phyloP scores from a whole-genome alignment of 2,329 filamentous ascomycete species.

The Boeremia lycopersici region DNA sequence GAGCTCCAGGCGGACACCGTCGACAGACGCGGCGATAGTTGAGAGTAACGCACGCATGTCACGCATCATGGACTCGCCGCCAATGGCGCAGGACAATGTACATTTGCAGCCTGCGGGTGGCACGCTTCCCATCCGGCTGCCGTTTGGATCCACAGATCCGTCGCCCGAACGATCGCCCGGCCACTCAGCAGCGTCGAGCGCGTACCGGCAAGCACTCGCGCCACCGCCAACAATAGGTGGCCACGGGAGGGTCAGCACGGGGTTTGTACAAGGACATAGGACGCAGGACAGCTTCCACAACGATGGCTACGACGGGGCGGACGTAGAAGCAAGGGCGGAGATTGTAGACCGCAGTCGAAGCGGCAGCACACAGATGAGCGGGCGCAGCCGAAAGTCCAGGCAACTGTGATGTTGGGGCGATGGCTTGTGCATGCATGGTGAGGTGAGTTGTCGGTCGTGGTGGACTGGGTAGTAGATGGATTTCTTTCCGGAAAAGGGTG shows the following conservation, averaged over 20 bases:
- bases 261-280: conserved; percentile 47
- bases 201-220: conserved; percentile 33
- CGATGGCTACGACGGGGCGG: conserved; percentile 36
- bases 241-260: conserved; percentile 42
- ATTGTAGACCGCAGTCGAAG: conserved; percentile 46
- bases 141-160: conserved; percentile 45
- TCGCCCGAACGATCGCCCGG: conserved; percentile 45
- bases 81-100: conserved; percentile 24
- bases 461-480: neutral
- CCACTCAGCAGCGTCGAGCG: conserved; percentile 44
- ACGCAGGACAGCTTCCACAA: conserved; percentile 47
- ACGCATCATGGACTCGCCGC: conserved; percentile 31
- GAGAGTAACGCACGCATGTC: conserved; percentile 35
- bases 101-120: conserved; percentile 34
- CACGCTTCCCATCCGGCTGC: conserved; percentile 40
- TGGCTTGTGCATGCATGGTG: too few species aligned
- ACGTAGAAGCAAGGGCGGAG: conserved; percentile 45
- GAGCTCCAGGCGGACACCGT: conserved; percentile 62
- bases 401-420: neutral
- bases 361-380: conserved; percentile 40
- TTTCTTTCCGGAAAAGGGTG: neutral
- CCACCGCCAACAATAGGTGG: conserved; percentile 27
- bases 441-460: neutral
- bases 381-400: conserved; percentile 21
- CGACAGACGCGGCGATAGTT: conserved; percentile 36